Evolutionary conservation across 2,329 filamentous ascomycete genomes (phyloP).

Genomic region (Colletotrichum horii): DNA sequence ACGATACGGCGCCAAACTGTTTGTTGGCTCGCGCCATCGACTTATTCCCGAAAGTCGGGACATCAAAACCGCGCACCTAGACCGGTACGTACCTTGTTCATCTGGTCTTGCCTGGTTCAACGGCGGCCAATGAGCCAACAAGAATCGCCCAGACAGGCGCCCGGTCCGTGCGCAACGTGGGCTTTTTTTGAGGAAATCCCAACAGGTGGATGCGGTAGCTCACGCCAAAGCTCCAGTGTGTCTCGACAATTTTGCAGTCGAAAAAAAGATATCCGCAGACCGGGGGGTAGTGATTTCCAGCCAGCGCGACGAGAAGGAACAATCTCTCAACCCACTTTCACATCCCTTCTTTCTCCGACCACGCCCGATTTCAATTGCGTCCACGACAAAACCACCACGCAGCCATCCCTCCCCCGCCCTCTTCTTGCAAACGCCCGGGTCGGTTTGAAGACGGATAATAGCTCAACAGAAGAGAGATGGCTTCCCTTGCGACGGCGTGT

Average conservation of each 20-base stretch:
- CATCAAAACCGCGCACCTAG: neutral
- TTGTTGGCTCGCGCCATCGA: neutral
- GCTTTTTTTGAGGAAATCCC: slow-evolving; percentile 6
- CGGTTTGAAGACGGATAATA: neutral
- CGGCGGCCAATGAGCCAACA: slow-evolving; percentile 5
- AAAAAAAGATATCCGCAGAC: neutral
- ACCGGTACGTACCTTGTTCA: neutral
- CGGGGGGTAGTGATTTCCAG: neutral
- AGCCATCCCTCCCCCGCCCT: neutral
- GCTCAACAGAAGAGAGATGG: slow-evolving; percentile 54
- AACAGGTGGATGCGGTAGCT: slow-evolving; percentile 12
- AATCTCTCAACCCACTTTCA: slow-evolving; percentile 10
- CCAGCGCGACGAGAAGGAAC: neutral
- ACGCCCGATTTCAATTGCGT: neutral
- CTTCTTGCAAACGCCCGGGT: neutral
- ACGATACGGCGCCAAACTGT: neutral
- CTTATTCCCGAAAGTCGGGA: neutral
- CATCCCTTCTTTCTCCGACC: slow-evolving; percentile 15
- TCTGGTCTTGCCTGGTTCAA: neutral
- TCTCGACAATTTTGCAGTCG: slow-evolving; percentile 9
- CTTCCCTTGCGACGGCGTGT: slow-evolving; percentile 68
- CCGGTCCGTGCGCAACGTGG: neutral
- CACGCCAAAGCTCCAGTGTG: slow-evolving; percentile 10
- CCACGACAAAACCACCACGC: neutral
- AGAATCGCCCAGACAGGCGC: neutral